Evolutionary conservation across 129 eudicot species (phyloP).

Genomic region (Chrysanthemum seticuspe): DNA sequence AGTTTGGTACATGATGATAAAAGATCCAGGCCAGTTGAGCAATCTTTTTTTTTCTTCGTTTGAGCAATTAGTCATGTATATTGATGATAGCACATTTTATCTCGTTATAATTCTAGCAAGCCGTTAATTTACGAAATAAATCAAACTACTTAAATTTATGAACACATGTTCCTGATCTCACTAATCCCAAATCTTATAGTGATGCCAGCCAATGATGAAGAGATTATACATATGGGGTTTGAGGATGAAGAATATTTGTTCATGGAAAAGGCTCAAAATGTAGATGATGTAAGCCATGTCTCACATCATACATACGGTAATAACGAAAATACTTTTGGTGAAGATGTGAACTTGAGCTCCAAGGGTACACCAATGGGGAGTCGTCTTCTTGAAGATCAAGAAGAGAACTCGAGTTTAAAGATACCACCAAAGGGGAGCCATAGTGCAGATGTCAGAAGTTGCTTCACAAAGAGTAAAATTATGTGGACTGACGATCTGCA

Average conservation of each 20-base stretch:
- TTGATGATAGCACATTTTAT: no score
- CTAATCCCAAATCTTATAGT: background rate
- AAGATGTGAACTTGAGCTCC: conserved; percentile 4
- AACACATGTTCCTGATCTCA: conserved; percentile 5
- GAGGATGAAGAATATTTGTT: background rate
- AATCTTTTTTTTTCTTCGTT: no score
- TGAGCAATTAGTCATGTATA: background rate
- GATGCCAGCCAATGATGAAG: conserved; percentile 2
- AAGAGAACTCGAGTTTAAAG: conserved; percentile 6
- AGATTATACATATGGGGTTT: background rate
- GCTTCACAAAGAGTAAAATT: conserved; percentile 11
- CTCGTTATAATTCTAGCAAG: background rate
- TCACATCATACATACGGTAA: background rate
- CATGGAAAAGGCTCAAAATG: no score
- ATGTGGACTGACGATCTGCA: conserved; percentile 22
- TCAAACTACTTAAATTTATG: background rate
- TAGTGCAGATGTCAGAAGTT: background rate
- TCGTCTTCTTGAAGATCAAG: conserved; percentile 6
- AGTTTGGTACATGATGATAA: no score
- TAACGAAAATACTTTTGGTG: background rate
- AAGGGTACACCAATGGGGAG: background rate
- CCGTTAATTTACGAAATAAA: background rate
- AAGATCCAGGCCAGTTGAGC: no score
- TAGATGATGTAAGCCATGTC: no score
- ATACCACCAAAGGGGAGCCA: background rate